These are phyloP conservation scores for Peronospora farinosa DNA, from an alignment of 352 stramenopile genomes.

Conservation along the genomic window DNA sequence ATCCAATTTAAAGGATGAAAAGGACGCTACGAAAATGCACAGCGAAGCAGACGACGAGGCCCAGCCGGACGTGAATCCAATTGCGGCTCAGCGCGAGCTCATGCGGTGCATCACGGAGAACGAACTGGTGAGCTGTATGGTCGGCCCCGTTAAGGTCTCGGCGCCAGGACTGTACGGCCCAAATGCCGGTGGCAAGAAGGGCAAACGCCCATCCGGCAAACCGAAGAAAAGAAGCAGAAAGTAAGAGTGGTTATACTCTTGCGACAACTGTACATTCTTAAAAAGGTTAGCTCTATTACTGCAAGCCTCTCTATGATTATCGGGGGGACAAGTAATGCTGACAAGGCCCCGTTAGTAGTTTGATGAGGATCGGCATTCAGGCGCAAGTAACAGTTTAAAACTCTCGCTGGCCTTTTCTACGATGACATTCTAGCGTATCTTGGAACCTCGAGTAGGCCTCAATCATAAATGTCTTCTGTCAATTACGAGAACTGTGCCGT, in stretches of 20 bases:
- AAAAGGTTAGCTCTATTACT: no score
- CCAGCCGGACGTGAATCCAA: conserved; percentile 50
- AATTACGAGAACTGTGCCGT: no score
- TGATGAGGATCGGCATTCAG: no score
- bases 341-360: no score
- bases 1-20: conserved; percentile 67
- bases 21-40: conserved; percentile 25
- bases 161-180: conserved; percentile 53
- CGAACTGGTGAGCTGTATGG: conserved; percentile 86
- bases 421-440: no score
- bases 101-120: conserved; percentile 87
- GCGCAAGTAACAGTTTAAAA: no score
- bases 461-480: no score
- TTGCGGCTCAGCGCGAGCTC: conserved; percentile 79
- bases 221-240: conserved; percentile 37
- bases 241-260: conserved; percentile 15
- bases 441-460: no score
- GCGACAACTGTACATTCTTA: no score
- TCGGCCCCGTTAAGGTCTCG: conserved; percentile 87
- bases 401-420: no score
- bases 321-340: no score
- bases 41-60: conserved; percentile 26
- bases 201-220: conserved; percentile 23
- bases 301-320: no score
- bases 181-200: conserved; percentile 35